These are phyloP conservation scores for Nyssa sinensis DNA, from an alignment of 148 eudicot species.

Conservation along the genomic window DNA sequence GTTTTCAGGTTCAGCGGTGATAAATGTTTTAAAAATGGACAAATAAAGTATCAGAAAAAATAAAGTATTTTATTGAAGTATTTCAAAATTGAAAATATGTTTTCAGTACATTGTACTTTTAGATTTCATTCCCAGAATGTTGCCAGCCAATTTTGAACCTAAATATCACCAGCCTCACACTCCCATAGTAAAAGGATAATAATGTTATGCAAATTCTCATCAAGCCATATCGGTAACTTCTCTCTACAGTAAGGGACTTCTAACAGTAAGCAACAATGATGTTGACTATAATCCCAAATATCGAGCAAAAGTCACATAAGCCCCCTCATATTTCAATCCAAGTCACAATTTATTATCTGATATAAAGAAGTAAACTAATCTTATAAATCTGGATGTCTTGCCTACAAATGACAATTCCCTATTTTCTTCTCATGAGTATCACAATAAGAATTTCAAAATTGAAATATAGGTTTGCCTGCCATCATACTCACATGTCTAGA, in stretches of 20 bases:
- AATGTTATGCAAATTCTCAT: neutral
- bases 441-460: neutral
- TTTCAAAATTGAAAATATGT: too few relatives aligned
- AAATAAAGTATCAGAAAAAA: too few relatives aligned
- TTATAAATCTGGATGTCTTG: neutral
- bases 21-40: too few relatives aligned
- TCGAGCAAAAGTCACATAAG: neutral
- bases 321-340: neutral
- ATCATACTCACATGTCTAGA: neutral
- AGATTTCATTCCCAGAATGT: too few relatives aligned
- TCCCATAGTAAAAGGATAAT: neutral
- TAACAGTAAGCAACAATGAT: neutral
- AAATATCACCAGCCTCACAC: neutral
- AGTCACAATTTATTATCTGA: neutral
- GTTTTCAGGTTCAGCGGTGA: too few relatives aligned
- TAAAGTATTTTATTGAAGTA: too few relatives aligned
- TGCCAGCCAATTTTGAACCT: neutral
- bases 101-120: too few relatives aligned
- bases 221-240: neutral
- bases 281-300: neutral
- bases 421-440: neutral
- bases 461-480: neutral
- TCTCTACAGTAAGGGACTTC: neutral
- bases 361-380: neutral
- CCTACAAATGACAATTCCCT: neutral